Base-by-base conservation (phyloP, 805 yeast genomes). In the Suhomyces emberorum region DNA sequence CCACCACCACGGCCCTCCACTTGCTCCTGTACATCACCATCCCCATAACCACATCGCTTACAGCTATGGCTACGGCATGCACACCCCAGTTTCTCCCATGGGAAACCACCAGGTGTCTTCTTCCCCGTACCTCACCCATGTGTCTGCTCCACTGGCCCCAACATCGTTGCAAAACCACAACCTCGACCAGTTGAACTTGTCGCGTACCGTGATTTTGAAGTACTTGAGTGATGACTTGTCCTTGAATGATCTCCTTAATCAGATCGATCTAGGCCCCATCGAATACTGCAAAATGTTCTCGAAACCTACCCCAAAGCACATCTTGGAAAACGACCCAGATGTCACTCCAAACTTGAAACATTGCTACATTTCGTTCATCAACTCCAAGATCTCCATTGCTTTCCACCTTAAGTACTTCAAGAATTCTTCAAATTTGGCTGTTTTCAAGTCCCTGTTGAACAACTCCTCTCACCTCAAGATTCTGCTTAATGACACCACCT, bases 181-280 rank as follows among this genome's bases (percentile, higher is more conserved):
- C 23, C 45, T 59, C 38, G 69, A 64, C 41, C 63, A 58, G 42
- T 48, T 65, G 33, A 63, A 63, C 36, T 38, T 65, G 14, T 57
- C 69, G 7, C 46, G 73, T 23, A 65, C 72, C 2, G 52, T 68
- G 6, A 49, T 63, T 19, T 36, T 68, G 16, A 54, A 49, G 31
- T 57, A 65, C 40, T 41, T 68, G 20, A 39, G 47, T 26, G 44
- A 48, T 7, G 48, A 47, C 14, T 37, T 66, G 17, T 33, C 56
- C 1, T 41, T 66, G 20, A 45, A 51, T 9, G 59, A 63, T 15
- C 52, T 75, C 12, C 53, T 77, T 28, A 69, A 75, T 30, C 55
- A 61, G 21, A 65, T 81, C 7, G 74, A 74, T 28, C 68, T 54
- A 51, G 86, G 84, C 3, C 83, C 86, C 1, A 68, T 82, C 23